phyloP scores from a whole-genome alignment of 2,329 filamentous ascomycete genomes.

The Cercospora sp. region DNA sequence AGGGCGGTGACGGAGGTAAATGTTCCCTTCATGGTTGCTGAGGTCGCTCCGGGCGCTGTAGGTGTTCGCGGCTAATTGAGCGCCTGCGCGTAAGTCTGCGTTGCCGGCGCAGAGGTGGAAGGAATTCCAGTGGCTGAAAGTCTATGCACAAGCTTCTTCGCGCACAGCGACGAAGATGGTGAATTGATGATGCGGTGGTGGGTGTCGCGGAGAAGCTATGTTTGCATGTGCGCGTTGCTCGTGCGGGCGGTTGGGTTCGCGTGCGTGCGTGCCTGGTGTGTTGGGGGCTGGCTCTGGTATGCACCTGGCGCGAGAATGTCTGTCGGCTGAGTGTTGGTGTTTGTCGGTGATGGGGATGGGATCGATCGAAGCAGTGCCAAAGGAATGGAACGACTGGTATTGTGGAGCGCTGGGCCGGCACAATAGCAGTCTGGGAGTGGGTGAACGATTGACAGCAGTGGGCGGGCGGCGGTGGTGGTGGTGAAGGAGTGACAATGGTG shows the following conservation, averaged over 20 bases:
- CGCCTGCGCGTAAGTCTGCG: conserved; percentile 24
- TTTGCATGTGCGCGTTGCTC: conserved; percentile 6
- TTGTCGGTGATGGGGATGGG: conserved; percentile 11
- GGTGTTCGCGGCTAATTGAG: conserved; percentile 13
- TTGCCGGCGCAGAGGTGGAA: conserved; percentile 20
- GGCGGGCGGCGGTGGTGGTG: not conserved
- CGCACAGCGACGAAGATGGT: conserved; percentile 23
- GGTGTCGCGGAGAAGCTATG: conserved; percentile 8
- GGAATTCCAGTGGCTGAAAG: conserved; percentile 8
- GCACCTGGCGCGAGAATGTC: conserved; percentile 22
- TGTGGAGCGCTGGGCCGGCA: conserved; percentile 27
- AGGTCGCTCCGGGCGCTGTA: conserved; percentile 20
- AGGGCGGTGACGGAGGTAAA: conserved; percentile 31
- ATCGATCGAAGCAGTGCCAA: conserved; percentile 13
- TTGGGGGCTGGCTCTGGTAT: conserved; percentile 27
- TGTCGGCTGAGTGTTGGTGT: conserved; percentile 10
- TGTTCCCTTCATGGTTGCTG: conserved; percentile 31
- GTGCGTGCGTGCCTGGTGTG: conserved; percentile 26
- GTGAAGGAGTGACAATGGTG: not conserved
- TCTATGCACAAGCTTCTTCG: conserved; percentile 21
- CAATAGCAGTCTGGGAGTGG: conserved; percentile 21
- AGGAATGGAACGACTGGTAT: conserved; percentile 28
- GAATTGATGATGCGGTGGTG: conserved; percentile 4
- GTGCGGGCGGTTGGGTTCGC: conserved; percentile 21
- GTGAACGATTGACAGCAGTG: conserved; percentile 19